Base-by-base conservation (phyloP, 1,139 yeast species). In the Geotrichum siamense region DNA sequence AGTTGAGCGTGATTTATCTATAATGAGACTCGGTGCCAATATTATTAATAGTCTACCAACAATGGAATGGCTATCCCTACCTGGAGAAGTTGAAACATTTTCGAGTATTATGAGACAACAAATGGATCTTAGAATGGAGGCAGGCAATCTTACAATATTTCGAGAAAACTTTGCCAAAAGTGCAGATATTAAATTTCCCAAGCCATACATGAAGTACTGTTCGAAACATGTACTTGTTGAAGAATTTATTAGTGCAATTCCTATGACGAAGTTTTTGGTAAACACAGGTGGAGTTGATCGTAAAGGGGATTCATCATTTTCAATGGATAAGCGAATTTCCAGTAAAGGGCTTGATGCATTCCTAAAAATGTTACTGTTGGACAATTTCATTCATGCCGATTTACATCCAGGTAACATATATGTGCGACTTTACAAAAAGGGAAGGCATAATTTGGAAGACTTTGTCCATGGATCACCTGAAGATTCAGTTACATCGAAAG, bases 21-120 rank as follows among this genome's bases (percentile, higher is more conserved):
- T 91, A 38, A 89, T 93, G 95, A 67, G 64, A 27, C 77, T 81
- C 53, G 82, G 89, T 57, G 98, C 98, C 2, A 64, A 67, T 34
- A 48, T 72, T 1, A 75, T 91, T 39, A 79, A 87, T 55, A 53
- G 63, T 15, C 69, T 89, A 2, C 99, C 98, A 1, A 86, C 95
- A 0, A 85, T 91, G 95, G 96, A 91, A 61, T 91, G 99, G 99
- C 69, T 91, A 5, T 85, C 96, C 4, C 67, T 91, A 41, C 98
- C 97, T 0, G 94, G 82, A 51, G 98, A 93, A 62, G 97, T 91
- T 2, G 84, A 79, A 34, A 94, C 87, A 56, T 91, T 91, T 61
- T 73, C 86, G 1, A 69, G 78, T 1, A 74, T 93, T 66, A 91
- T 91, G 97, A 76, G 79, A 41, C 64, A 86, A 43, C 99, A 91